These are phyloP conservation scores for Alternaria longipes DNA, from an alignment of 2,329 filamentous ascomycete species.

Conservation along the genomic window DNA sequence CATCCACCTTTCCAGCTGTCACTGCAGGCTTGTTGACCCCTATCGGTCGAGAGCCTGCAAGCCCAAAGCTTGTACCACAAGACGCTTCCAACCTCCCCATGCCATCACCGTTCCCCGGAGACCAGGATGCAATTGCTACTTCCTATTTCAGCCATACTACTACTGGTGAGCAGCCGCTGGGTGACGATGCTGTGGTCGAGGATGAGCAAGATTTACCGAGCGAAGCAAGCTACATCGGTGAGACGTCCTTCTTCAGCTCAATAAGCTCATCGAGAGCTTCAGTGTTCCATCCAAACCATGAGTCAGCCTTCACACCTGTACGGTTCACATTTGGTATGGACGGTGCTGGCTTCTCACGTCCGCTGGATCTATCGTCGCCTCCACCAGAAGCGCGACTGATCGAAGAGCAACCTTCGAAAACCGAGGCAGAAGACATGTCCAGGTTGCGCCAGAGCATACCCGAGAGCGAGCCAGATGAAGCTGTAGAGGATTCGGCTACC, in stretches of 20 bases:
- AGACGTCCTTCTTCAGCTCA: conserved; percentile 48
- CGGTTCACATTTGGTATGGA: conserved; percentile 50
- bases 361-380: conserved; percentile 30
- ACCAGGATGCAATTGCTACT: conserved; percentile 26
- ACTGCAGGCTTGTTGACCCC: conserved; percentile 39
- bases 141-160: conserved; percentile 43
- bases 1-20: conserved; percentile 31
- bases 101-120: conserved; percentile 51
- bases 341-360: conserved; percentile 37
- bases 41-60: conserved; percentile 45
- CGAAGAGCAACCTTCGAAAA: neutral
- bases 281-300: conserved; percentile 40
- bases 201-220: conserved; percentile 21
- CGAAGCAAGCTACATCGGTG: conserved; percentile 38
- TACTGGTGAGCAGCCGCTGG: conserved; percentile 5
- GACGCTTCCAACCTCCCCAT: conserved; percentile 50
- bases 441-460: neutral
- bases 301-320: conserved; percentile 48
- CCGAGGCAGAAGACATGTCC: neutral
- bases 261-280: conserved; percentile 37
- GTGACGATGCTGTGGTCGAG: conserved; percentile 4
- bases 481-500: neutral
- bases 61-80: conserved; percentile 45
- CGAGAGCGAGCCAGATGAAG: neutral
- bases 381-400: conserved; percentile 17